A percentile compares a stretch with the other conserved stretches of the same genome.
These are phyloP conservation scores for Didymella pomorum DNA, from an alignment of 2,329 filamentous ascomycete genomes.

Conservation along the genomic window DNA sequence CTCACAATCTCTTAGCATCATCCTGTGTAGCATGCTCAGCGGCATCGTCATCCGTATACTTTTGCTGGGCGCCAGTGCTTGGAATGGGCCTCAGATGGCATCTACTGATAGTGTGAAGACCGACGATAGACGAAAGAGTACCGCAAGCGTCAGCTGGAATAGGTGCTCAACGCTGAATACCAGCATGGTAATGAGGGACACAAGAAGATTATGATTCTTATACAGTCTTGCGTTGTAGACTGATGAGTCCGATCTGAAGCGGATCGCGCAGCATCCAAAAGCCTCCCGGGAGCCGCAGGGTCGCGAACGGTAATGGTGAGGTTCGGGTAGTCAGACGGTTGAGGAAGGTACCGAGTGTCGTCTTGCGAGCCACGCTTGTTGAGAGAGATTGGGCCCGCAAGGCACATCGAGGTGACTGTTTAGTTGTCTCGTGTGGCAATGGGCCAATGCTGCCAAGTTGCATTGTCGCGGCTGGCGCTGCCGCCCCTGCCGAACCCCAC, in stretches of 20 bases:
- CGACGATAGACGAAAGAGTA: neutral
- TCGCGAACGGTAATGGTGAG: neutral
- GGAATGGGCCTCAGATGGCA: neutral
- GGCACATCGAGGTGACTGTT: neutral
- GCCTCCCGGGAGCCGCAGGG: neutral
- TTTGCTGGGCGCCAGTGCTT: conserved; percentile 15
- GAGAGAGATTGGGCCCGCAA: neutral
- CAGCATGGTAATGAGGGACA: neutral
- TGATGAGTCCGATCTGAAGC: neutral
- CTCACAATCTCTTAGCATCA: neutral
- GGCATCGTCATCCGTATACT: conserved; percentile 1
- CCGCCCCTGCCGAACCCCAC: conserved; percentile 6
- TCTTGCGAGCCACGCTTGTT: neutral
- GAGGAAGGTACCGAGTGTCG: conserved; percentile 6
- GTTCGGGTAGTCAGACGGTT: neutral
- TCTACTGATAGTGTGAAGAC: neutral
- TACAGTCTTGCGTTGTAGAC: neutral
- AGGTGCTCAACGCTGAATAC: neutral
- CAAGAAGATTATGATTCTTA: neutral
- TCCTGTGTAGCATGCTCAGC: neutral
- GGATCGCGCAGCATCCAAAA: neutral
- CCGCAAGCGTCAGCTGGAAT: neutral
- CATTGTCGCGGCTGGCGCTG: conserved; percentile 6
- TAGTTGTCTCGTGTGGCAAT: conserved; percentile 10
- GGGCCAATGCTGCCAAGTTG: conserved; percentile 9